phyloP scores from a whole-genome alignment of 306 rosid species.

The Herpetospermum pedunculosum region DNA sequence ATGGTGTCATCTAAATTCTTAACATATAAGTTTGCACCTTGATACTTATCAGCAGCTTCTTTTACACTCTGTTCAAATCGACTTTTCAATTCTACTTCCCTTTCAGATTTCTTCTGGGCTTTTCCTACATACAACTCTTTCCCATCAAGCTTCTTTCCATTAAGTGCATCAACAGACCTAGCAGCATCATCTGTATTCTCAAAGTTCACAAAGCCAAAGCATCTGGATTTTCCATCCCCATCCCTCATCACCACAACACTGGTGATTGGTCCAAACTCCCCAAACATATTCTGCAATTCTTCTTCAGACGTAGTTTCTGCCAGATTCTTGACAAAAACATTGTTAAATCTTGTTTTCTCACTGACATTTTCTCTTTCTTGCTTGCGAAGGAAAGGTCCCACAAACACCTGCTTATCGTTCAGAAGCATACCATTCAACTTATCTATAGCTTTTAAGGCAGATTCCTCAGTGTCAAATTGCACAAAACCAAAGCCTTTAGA shows the following conservation, averaged over 20 bases:
- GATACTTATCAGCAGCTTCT: slow-evolving; percentile 89
- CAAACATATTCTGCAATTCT: slow-evolving; percentile 54
- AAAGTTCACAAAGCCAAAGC: slow-evolving; percentile 95
- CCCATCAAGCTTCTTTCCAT: slow-evolving; percentile 64
- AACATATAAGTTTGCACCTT: slow-evolving; percentile 78
- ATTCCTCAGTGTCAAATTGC: slow-evolving; percentile 79
- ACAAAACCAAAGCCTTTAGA: slow-evolving; percentile 98
- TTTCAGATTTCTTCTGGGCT: slow-evolving; percentile 92
- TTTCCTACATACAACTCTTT: slow-evolving; percentile 90
- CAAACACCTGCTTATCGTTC: slow-evolving; percentile 92
- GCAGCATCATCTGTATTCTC: slow-evolving; percentile 81
- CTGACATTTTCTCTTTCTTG: slow-evolving; percentile 63
- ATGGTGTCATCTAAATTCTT: slow-evolving; percentile 77
- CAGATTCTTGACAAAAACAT: slow-evolving; percentile 84
- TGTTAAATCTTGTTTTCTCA: slow-evolving; percentile 61
- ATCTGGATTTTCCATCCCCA: slow-evolving; percentile 81
- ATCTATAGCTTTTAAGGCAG: slow-evolving; percentile 84
- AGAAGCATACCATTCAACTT: slow-evolving; percentile 91
- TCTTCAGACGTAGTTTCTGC: slow-evolving; percentile 75
- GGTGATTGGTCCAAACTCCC: slow-evolving; percentile 68
- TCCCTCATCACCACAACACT: slow-evolving; percentile 95
- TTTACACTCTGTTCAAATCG: slow-evolving; percentile 79
- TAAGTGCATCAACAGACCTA: slow-evolving; percentile 66
- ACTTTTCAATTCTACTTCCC: slow-evolving; percentile 64
- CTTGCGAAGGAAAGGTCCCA: slow-evolving; percentile 97